Evolutionary conservation across 1,284 basidiomycete species (phyloP).

Genomic region (Boletus sp.): DNA sequence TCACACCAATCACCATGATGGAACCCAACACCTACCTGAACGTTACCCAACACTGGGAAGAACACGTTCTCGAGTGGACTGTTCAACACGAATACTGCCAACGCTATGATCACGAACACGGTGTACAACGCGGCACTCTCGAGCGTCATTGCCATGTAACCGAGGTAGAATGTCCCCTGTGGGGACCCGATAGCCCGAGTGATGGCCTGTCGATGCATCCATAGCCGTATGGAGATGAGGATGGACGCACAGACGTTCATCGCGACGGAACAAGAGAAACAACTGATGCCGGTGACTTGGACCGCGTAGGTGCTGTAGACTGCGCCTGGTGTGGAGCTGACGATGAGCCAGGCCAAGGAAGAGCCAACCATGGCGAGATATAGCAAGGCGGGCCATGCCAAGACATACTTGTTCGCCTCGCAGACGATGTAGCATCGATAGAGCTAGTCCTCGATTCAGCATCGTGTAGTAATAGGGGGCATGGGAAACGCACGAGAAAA

Average conservation of each 20-base stretch:
- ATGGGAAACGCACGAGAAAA: slow-evolving; percentile 21
- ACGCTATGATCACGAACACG: slow-evolving; percentile 7
- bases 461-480: neutral
- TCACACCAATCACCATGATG: neutral
- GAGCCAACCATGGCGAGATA: slow-evolving; percentile 20
- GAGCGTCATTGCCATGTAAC: slow-evolving; percentile 26
- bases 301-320: slow-evolving; percentile 12
- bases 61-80: slow-evolving; percentile 20
- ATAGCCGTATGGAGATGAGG: slow-evolving; percentile 20
- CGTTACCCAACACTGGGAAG: slow-evolving; percentile 17
- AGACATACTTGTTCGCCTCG: slow-evolving; percentile 1
- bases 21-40: slow-evolving; percentile 19
- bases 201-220: slow-evolving; percentile 13
- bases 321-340: slow-evolving; percentile 10
- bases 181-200: slow-evolving; percentile 5
- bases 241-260: slow-evolving; percentile 16
- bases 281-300: slow-evolving; percentile 15
- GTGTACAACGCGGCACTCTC: slow-evolving; percentile 27
- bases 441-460: slow-evolving; percentile 13
- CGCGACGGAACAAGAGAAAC: slow-evolving; percentile 17
- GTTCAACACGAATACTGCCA: slow-evolving; percentile 17
- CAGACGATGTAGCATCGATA: slow-evolving; percentile 29
- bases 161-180: slow-evolving; percentile 20
- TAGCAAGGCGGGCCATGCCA: slow-evolving; percentile 5
- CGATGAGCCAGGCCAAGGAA: slow-evolving; percentile 17